phyloP scores from a whole-genome alignment of 2,329 filamentous ascomycete genomes.

The Xylaria sp. region DNA sequence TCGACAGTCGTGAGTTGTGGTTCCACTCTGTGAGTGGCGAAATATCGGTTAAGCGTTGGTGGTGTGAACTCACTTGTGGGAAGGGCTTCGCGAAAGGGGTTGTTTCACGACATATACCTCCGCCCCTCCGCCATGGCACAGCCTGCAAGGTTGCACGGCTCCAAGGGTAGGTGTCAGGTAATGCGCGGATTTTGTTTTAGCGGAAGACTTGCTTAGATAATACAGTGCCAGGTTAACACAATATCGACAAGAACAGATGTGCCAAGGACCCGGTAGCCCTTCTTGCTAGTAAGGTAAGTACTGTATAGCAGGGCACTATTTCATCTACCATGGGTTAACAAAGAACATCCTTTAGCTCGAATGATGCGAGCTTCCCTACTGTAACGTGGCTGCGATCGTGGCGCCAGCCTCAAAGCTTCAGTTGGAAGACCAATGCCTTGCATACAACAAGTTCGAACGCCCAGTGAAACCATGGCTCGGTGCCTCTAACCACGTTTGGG shows the following conservation, averaged over 20 bases:
- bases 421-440: background rate
- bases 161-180: slow-evolving; percentile 39
- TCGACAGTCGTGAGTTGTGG: background rate
- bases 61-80: background rate
- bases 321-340: no score
- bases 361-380: background rate
- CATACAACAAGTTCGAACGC: background rate
- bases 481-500: slow-evolving; percentile 12
- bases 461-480: slow-evolving; percentile 17
- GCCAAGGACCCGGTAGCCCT: no score
- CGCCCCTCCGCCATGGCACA: background rate
- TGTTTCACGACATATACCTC: slow-evolving; percentile 4
- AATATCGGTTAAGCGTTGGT: background rate
- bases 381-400: background rate
- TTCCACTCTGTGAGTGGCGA: background rate
- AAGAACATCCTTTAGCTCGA: no score
- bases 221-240: background rate
- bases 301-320: no score
- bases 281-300: no score
- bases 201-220: slow-evolving; percentile 28
- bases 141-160: slow-evolving; percentile 28
- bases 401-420: background rate
- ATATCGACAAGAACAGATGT: background rate
- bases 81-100: background rate
- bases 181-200: slow-evolving; percentile 20